Percentiles rank a stretch among this genome's conserved stretches.
These are phyloP conservation scores for Metarhizium sp. DNA, from an alignment of 2,329 filamentous ascomycete species.

Conservation along the genomic window DNA sequence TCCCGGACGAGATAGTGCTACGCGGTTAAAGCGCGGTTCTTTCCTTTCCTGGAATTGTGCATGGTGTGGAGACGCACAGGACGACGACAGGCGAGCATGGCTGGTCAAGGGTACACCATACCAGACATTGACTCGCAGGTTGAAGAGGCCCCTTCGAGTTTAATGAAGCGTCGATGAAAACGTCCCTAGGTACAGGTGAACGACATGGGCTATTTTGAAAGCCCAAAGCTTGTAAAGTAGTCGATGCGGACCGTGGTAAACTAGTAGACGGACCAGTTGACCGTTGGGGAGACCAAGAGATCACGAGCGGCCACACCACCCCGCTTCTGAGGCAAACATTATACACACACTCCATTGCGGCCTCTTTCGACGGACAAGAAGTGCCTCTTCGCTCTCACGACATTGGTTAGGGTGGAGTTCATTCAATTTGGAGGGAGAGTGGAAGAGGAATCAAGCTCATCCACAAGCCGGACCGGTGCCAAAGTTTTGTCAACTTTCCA, in stretches of 20 bases:
- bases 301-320: not conserved
- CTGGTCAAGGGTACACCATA: not conserved
- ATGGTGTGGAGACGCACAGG: not conserved
- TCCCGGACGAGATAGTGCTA: not conserved
- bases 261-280: not conserved
- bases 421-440: not conserved
- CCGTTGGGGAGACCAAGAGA: not conserved
- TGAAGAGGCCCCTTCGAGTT: not conserved
- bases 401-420: not conserved
- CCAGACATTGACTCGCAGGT: not conserved
- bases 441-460: not conserved
- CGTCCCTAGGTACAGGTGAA: not conserved
- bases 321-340: constrained; percentile 2
- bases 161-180: not conserved
- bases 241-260: not conserved
- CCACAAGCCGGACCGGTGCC: not conserved
- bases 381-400: not conserved
- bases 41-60: not conserved
- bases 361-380: not conserved
- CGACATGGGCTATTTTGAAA: not conserved
- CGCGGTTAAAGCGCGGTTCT: constrained; percentile 4
- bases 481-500: not conserved
- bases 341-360: not conserved
- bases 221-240: not conserved
- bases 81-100: constrained; percentile 1